Percentiles rank a stretch among this genome's conserved stretches.
Evolutionary conservation across 1,284 basidiomycete species (phyloP).

Genomic region (Sphagnurus paluster): DNA sequence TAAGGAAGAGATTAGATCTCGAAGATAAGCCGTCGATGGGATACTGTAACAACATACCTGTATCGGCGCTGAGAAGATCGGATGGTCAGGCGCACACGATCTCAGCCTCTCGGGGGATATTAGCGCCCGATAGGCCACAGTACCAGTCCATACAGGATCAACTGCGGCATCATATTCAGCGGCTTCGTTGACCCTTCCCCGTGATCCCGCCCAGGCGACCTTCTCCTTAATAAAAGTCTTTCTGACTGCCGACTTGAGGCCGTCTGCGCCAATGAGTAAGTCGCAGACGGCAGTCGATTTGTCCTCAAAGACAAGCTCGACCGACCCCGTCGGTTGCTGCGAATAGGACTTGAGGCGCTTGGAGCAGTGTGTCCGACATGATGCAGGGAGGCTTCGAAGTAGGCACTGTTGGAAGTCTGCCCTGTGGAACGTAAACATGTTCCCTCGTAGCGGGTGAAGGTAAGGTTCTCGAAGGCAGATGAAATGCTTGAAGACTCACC

Average conservation of each 20-base stretch:
- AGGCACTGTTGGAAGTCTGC: conserved; percentile 52
- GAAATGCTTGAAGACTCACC: conserved; percentile 30
- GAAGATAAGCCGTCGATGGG: neutral
- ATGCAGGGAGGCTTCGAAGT: conserved; percentile 39
- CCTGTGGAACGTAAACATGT: conserved; percentile 46
- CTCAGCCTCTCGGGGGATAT: conserved; percentile 31
- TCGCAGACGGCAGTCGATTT: conserved; percentile 45
- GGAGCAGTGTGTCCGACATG: conserved; percentile 40
- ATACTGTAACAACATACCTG: conserved; percentile 31
- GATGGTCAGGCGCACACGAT: conserved; percentile 33
- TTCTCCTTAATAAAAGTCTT: conserved; percentile 23
- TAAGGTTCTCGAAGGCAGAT: conserved; percentile 2
- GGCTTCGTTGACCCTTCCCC: conserved; percentile 18
- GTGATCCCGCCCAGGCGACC: conserved; percentile 13
- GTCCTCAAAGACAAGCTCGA: conserved; percentile 49
- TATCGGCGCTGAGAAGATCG: conserved; percentile 33
- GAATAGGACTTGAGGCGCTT: conserved; percentile 50
- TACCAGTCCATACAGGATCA: conserved; percentile 38
- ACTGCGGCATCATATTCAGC: conserved; percentile 19
- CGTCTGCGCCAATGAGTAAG: conserved; percentile 53
- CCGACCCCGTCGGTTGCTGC: conserved; percentile 36
- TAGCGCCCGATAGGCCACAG: conserved; percentile 34
- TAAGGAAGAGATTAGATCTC: conserved; percentile 3
- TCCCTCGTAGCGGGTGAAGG: conserved; percentile 32
- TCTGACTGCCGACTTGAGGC: conserved; percentile 44